These are phyloP conservation scores for Circinella minor DNA, from an alignment of 371 early-diverging fungal species.

Conservation along the genomic window DNA sequence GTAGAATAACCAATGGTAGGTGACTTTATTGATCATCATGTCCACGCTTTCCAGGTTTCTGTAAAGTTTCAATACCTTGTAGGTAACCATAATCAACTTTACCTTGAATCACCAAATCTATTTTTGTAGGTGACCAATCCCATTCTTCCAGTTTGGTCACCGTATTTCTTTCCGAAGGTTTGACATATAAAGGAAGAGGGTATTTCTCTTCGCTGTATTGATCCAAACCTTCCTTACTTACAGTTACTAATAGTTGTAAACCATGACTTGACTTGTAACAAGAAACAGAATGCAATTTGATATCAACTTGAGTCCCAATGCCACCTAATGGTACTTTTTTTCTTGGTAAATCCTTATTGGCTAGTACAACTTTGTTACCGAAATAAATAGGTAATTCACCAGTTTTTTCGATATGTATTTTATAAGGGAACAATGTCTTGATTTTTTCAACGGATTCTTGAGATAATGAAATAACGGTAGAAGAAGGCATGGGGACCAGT, in stretches of 20 bases:
- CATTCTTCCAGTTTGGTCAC: slow-evolving; percentile 3
- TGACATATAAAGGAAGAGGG: slow-evolving; percentile 30
- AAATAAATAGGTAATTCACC: slow-evolving; percentile 33
- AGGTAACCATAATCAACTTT: slow-evolving; percentile 16
- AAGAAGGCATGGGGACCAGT: slow-evolving; percentile 14
- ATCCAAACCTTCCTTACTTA: not conserved
- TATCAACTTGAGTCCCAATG: slow-evolving; percentile 21
- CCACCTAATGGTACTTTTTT: slow-evolving; percentile 9
- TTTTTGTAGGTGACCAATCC: not conserved
- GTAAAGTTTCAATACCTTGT: slow-evolving; percentile 8
- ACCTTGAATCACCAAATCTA: slow-evolving; percentile 8
- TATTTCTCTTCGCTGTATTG: slow-evolving; percentile 1
- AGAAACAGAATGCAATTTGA: slow-evolving; percentile 10
- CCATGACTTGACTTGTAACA: slow-evolving; percentile 4
- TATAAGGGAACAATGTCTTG: slow-evolving; percentile 13
- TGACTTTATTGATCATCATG: too few relatives aligned
- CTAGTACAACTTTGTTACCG: slow-evolving; percentile 28
- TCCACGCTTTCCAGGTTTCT: slow-evolving; percentile 5
- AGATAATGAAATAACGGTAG: slow-evolving; percentile 24
- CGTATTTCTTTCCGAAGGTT: slow-evolving; percentile 25
- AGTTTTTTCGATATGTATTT: not conserved
- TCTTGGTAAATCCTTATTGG: slow-evolving; percentile 9
- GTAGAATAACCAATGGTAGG: too few relatives aligned
- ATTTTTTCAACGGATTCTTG: slow-evolving; percentile 8
- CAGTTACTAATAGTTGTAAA: not conserved